Percentiles rank a stretch among this genome's conserved stretches.
These are phyloP conservation scores for Leishmania amazonensis DNA, from an alignment of 208 protist genomes.

Conservation along the genomic window DNA sequence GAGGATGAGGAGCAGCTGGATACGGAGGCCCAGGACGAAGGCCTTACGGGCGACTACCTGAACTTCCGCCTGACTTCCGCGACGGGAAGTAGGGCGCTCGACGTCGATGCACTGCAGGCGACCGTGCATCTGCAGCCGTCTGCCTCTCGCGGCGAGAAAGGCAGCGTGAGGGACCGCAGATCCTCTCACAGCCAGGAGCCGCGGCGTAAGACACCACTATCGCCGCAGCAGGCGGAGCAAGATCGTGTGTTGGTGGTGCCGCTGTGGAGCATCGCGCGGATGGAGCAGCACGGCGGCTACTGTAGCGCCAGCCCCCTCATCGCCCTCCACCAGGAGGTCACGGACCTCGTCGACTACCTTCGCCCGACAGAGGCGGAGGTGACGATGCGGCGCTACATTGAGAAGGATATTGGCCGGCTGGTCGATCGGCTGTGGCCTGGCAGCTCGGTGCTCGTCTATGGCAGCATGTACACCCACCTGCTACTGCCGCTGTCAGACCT, in stretches of 20 bases:
- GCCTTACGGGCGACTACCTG: conserved; percentile 61
- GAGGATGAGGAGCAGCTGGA: background rate
- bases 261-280: conserved; percentile 39
- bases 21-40: conserved; percentile 22
- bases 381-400: conserved; percentile 74
- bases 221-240: background rate
- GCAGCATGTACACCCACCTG: conserved; percentile 87
- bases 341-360: conserved; percentile 80
- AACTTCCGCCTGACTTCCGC: conserved; percentile 29
- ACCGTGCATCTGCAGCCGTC: conserved; percentile 21
- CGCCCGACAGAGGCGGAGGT: conserved; percentile 80
- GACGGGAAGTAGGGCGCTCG: conserved; percentile 10
- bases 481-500: conserved; percentile 87
- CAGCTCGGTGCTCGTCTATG: conserved; percentile 78
- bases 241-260: conserved; percentile 28
- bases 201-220: conserved; percentile 7
- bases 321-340: conserved; percentile 84
- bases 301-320: conserved; percentile 50
- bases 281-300: conserved; percentile 62
- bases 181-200: conserved; percentile 1
- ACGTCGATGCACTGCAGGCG: conserved; percentile 44
- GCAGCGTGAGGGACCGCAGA: background rate
- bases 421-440: conserved; percentile 80
- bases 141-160: background rate
- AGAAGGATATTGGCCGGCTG: conserved; percentile 52